A percentile compares a stretch with the other conserved stretches of the same genome.
Evolutionary conservation across 805 yeast species (phyloP).

Genomic region (Tetrapisispora arboricola): DNA sequence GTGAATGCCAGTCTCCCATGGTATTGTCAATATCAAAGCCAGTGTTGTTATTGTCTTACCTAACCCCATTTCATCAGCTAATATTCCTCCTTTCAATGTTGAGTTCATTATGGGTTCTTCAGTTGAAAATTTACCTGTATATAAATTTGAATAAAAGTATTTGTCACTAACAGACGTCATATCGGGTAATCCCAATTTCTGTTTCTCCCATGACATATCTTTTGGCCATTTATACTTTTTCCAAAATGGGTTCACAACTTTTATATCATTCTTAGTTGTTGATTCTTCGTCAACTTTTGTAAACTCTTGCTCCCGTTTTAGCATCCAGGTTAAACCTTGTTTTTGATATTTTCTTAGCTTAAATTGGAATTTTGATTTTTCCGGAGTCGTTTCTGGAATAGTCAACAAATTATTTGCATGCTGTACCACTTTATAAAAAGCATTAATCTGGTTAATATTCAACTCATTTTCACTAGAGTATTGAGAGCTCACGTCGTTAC

Average conservation of each 20-base stretch:
- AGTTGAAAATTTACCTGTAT: slow-evolving; percentile 67
- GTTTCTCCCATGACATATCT: slow-evolving; percentile 32
- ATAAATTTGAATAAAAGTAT: slow-evolving; percentile 64
- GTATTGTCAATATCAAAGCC: slow-evolving; percentile 58
- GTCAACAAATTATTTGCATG: slow-evolving; percentile 44
- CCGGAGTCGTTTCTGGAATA: slow-evolving; percentile 53
- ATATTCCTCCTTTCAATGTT: slow-evolving; percentile 66
- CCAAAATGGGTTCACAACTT: slow-evolving; percentile 73
- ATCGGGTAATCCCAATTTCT: slow-evolving; percentile 8
- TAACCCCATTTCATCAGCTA: slow-evolving; percentile 95
- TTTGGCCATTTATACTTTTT: slow-evolving; percentile 66
- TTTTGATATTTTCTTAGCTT: slow-evolving; percentile 67
- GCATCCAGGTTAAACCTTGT: slow-evolving; percentile 83
- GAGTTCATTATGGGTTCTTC: slow-evolving; percentile 56
- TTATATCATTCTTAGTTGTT: slow-evolving; percentile 20
- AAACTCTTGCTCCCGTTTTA: slow-evolving; percentile 62
- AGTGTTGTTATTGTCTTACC: slow-evolving; percentile 86
- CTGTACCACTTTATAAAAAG: slow-evolving; percentile 65
- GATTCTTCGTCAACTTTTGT: slow-evolving; percentile 16
- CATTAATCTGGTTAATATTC: slow-evolving; percentile 48
- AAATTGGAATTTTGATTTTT: slow-evolving; percentile 40
- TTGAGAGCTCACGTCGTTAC: slow-evolving; percentile 4
- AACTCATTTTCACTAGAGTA: slow-evolving; percentile 27
- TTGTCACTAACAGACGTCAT: slow-evolving; percentile 5
- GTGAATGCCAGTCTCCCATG: slow-evolving; percentile 33